Conservation (phyloP, 2,329 filamentous ascomycete genomes). For the Aspergillus sojae region DNA sequence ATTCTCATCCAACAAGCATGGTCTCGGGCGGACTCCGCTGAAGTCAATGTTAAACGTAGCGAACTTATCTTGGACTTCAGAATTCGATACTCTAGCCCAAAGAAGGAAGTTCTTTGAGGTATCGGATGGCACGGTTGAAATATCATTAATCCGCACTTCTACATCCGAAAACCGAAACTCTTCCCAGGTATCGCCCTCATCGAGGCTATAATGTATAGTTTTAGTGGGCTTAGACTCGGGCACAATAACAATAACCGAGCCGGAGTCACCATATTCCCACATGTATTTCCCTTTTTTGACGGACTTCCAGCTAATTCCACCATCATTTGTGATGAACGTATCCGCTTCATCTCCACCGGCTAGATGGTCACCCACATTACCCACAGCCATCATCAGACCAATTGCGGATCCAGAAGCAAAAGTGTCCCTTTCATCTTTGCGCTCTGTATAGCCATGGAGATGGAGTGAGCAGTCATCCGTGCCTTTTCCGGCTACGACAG, state of each 20-base stretch:
- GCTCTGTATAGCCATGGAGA: slow-evolving; percentile 93
- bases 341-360: slow-evolving; percentile 70
- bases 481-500: slow-evolving; percentile 54
- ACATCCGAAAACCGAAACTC: slow-evolving; percentile 72
- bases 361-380: slow-evolving; percentile 81
- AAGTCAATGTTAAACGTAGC: slow-evolving; percentile 88
- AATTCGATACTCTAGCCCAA: slow-evolving; percentile 68
- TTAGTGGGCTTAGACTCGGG: slow-evolving; percentile 70
- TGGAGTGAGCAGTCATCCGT: slow-evolving; percentile 78
- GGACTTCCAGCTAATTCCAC: slow-evolving; percentile 83
- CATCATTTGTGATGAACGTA: slow-evolving; percentile 89
- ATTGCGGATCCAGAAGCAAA: slow-evolving; percentile 87
- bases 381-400: slow-evolving; percentile 86
- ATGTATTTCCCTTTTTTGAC: slow-evolving; percentile 86
- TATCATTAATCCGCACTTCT: slow-evolving; percentile 73
- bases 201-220: slow-evolving; percentile 71
- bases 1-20: slow-evolving; percentile 69
- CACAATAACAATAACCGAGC: slow-evolving; percentile 87
- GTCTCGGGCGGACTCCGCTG: slow-evolving; percentile 70
- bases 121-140: slow-evolving; percentile 87
- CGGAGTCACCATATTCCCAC: slow-evolving; percentile 96
- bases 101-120: slow-evolving; percentile 88
- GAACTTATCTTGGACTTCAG: slow-evolving; percentile 51
- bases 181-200: slow-evolving; percentile 80
- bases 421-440: slow-evolving; percentile 76